Evolutionary conservation across 495 filamentous ascomycete genomes (phyloP).

Genomic region (Penicillium odoratum): DNA sequence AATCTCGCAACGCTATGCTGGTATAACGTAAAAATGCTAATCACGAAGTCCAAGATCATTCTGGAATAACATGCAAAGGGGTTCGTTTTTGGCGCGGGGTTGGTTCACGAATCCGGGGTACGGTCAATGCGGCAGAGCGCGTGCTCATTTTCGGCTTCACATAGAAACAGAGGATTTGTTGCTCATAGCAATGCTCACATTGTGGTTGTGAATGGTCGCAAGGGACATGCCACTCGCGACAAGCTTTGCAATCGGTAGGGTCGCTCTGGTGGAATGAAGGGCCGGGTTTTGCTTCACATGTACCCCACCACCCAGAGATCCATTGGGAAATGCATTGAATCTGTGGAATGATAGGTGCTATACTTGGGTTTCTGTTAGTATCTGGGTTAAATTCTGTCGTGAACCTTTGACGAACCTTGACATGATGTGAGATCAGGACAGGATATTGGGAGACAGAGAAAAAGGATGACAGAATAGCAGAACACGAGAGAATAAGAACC

Average conservation of each 20-base stretch:
- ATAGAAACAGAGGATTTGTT: constrained; percentile 44
- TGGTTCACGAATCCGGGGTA: constrained; percentile 3
- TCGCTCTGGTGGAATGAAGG: constrained; percentile 7
- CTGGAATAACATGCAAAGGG: not conserved
- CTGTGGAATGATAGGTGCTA: constrained; percentile 11
- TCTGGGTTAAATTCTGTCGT: not conserved
- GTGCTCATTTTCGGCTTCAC: constrained; percentile 11
- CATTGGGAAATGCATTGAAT: constrained; percentile 18
- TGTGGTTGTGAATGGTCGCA: constrained; percentile 38
- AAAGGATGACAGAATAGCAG: too few species aligned
- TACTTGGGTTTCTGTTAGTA: not conserved
- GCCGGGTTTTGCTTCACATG: not conserved
- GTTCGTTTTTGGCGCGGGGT: not conserved
- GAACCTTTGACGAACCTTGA: not conserved
- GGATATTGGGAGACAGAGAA: too few species aligned
- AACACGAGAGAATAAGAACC: too few species aligned
- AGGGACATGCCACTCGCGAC: constrained; percentile 29
- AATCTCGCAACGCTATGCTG: not conserved
- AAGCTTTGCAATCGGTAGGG: constrained; percentile 31
- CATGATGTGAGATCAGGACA: not conserved
- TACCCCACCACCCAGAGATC: constrained; percentile 24
- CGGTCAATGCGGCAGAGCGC: not conserved
- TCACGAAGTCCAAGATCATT: not conserved
- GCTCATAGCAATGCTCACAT: constrained; percentile 38
- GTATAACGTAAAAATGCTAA: not conserved